phyloP scores from a whole-genome alignment of 345 rosid genomes.

The Rubroshorea leprosula region DNA sequence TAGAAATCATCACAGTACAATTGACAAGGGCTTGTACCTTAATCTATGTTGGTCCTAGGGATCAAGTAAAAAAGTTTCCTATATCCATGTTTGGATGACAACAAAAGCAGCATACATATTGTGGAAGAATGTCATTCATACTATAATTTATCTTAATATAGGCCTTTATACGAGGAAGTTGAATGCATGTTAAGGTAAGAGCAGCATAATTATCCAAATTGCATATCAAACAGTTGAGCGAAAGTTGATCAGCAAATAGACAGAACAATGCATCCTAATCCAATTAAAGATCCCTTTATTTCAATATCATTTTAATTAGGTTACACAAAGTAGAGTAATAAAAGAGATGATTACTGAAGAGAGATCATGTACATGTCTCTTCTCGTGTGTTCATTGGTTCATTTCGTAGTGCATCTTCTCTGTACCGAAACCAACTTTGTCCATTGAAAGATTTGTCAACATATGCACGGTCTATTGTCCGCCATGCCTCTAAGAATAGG shows the following conservation, averaged over 20 bases:
- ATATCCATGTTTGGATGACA: not conserved
- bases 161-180: not conserved
- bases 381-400: conserved; percentile 86
- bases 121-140: too few species aligned
- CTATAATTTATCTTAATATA: too few species aligned
- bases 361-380: conserved; percentile 62
- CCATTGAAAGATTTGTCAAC: conserved; percentile 89
- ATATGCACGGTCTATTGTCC: conserved; percentile 89
- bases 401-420: conserved; percentile 79
- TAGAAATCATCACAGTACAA: not conserved
- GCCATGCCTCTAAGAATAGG: conserved; percentile 93
- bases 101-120: too few species aligned
- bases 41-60: not conserved
- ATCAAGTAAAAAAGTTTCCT: not conserved
- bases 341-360: not conserved
- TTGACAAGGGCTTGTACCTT: not conserved
- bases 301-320: conserved; percentile 1
- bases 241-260: conserved; percentile 1
- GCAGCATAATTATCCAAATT: not conserved
- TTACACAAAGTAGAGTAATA: conserved; percentile 1
- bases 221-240: not conserved
- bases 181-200: not conserved
- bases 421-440: conserved; percentile 94
- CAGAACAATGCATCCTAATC: conserved; percentile 5
- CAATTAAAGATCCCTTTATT: not conserved